Evolutionary conservation across 345 rosid genomes (phyloP).

Genomic region (Cardamine chenopodiifolia): DNA sequence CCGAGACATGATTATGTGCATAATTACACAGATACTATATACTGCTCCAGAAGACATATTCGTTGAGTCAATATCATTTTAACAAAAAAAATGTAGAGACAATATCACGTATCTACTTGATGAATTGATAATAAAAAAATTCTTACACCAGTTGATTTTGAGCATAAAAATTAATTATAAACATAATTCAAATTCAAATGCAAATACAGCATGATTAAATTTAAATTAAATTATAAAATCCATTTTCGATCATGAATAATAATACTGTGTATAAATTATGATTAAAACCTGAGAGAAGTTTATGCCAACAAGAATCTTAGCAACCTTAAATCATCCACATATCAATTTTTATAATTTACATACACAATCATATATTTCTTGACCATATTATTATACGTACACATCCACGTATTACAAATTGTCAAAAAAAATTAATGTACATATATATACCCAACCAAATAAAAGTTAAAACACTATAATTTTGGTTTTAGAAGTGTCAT

Average conservation of each 20-base stretch:
- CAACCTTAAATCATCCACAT: neutral
- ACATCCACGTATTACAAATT: neutral
- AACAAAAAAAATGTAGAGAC: neutral
- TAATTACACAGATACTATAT: conserved; percentile 8
- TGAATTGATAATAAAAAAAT: no score
- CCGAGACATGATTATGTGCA: conserved; percentile 22
- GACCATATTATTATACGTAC: neutral
- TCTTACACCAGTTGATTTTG: no score
- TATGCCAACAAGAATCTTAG: neutral
- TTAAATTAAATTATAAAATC: neutral
- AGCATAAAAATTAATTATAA: neutral
- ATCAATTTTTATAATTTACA: neutral
- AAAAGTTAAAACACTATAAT: neutral
- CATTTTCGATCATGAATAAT: neutral
- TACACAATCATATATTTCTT: neutral
- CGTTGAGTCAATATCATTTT: no score
- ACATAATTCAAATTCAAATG: neutral
- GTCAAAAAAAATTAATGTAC: neutral
- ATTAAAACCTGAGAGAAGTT: neutral
- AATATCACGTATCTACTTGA: no score
- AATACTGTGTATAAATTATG: neutral
- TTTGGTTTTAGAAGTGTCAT: neutral
- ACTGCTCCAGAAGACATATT: neutral
- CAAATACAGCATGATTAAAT: neutral
- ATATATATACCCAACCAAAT: no score